A percentile compares a stretch with the other conserved stretches of the same genome.
phyloP scores from a whole-genome alignment of 306 rosid species.

The Vigna radiata region DNA sequence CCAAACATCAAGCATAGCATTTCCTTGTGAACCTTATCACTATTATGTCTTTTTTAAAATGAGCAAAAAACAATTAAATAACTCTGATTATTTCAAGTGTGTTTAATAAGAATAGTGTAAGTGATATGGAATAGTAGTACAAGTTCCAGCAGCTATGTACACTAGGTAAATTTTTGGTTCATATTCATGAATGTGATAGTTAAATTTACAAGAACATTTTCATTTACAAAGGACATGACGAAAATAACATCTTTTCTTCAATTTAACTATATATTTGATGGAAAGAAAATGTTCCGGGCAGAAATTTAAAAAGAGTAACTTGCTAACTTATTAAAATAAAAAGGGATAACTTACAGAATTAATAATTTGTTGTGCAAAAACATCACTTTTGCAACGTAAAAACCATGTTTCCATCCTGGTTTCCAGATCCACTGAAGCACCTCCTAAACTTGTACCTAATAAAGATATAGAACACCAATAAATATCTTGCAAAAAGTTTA shows the following conservation, averaged over 20 bases:
- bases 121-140: conserved; percentile 6
- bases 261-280: conserved; percentile 28
- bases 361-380: conserved; percentile 82
- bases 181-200: neutral
- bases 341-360: conserved; percentile 63
- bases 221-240: conserved; percentile 14
- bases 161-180: neutral
- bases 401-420: conserved; percentile 71
- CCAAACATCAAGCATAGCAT: neutral
- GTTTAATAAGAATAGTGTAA: neutral
- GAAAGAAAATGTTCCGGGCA: neutral
- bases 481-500: conserved; percentile 24
- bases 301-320: conserved; percentile 19
- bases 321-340: conserved; percentile 17
- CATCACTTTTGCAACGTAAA: conserved; percentile 81
- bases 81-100: neutral
- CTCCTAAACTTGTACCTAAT: conserved; percentile 78
- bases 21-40: neutral
- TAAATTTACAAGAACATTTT: conserved; percentile 13
- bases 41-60: conserved; percentile 1
- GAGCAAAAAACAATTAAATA: neutral
- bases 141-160: neutral
- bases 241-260: conserved; percentile 8
- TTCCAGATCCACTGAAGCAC: conserved; percentile 80
- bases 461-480: conserved; percentile 40